phyloP scores from a whole-genome alignment of 352 stramenopile genomes.

The Phytopythium ostracodes region DNA sequence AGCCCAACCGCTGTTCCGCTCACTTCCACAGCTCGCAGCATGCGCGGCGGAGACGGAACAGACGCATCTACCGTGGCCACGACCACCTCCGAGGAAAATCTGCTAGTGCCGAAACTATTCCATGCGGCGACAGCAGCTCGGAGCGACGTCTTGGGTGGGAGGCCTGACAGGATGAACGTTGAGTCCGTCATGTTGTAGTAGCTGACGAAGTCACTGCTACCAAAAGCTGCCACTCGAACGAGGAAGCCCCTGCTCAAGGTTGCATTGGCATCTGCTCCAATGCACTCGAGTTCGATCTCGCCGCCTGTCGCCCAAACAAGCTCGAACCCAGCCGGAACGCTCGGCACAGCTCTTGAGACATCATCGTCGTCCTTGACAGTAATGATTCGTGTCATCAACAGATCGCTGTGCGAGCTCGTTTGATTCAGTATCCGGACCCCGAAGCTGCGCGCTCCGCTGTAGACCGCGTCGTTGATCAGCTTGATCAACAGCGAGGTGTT shows the following conservation, averaged over 20 bases:
- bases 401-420: background rate
- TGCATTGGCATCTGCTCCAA: background rate
- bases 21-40: constrained; percentile 5
- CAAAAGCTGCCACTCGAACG: constrained; percentile 22
- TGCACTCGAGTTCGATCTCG: constrained; percentile 42
- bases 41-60: constrained; percentile 19
- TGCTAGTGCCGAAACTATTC: constrained; percentile 40
- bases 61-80: constrained; percentile 29
- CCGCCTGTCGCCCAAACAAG: constrained; percentile 32
- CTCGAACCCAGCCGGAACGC: constrained; percentile 7
- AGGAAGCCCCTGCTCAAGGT: constrained; percentile 22
- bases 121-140: constrained; percentile 37
- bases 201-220: constrained; percentile 17
- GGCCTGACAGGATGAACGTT: constrained; percentile 33
- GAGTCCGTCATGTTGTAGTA: constrained; percentile 37
- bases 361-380: constrained; percentile 49
- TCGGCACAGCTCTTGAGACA: constrained; percentile 21
- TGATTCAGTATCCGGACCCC: constrained; percentile 33
- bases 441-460: constrained; percentile 26
- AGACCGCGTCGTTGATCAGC: constrained; percentile 44
- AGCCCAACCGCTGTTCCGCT: constrained; percentile 22
- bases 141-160: constrained; percentile 29
- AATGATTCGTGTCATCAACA: constrained; percentile 26
- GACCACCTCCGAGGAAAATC: constrained; percentile 20
- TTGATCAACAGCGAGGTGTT: constrained; percentile 30